These are phyloP conservation scores for Gracilariopsis chorda DNA, from an alignment of 23 red algal species.

Conservation along the genomic window DNA sequence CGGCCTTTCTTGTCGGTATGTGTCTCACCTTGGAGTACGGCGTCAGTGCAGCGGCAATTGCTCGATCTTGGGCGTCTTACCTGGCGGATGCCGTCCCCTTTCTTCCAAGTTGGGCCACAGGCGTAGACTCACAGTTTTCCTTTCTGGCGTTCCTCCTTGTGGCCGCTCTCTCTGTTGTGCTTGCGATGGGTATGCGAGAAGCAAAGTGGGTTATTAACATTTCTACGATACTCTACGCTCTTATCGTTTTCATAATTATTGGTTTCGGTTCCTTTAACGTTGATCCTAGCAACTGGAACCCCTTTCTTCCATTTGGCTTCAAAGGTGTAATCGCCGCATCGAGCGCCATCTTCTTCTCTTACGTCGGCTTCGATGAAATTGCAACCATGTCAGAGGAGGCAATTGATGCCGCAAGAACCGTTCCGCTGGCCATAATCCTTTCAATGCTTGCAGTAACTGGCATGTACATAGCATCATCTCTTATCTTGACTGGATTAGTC, in stretches of 20 bases:
- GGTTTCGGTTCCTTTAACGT: constrained; percentile 41
- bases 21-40: constrained; percentile 91
- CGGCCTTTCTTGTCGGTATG: constrained; percentile 89
- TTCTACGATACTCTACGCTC: constrained; percentile 64
- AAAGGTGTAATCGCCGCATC: constrained; percentile 62
- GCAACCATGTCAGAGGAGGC: constrained; percentile 90
- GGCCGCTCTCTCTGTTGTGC: constrained; percentile 34
- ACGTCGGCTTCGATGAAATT: constrained; percentile 92
- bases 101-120: constrained; percentile 17
- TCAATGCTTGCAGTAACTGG: constrained; percentile 59
- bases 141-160: constrained; percentile 63
- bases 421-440: constrained; percentile 80
- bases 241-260: constrained; percentile 65
- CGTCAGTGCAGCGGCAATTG: constrained; percentile 82
- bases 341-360: constrained; percentile 80
- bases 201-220: constrained; percentile 83
- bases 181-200: constrained; percentile 72
- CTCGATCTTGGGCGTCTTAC: constrained; percentile 85
- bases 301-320: constrained; percentile 83
- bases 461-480: constrained; percentile 66
- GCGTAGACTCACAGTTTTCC: constrained; percentile 20
- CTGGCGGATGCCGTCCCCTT: constrained; percentile 45
- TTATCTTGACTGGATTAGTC: constrained; percentile 75
- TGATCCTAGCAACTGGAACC: constrained; percentile 65
- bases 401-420: constrained; percentile 52